These are phyloP conservation scores for Epichloe amarillans DNA, from an alignment of 2,329 filamentous ascomycete species.

Conservation along the genomic window DNA sequence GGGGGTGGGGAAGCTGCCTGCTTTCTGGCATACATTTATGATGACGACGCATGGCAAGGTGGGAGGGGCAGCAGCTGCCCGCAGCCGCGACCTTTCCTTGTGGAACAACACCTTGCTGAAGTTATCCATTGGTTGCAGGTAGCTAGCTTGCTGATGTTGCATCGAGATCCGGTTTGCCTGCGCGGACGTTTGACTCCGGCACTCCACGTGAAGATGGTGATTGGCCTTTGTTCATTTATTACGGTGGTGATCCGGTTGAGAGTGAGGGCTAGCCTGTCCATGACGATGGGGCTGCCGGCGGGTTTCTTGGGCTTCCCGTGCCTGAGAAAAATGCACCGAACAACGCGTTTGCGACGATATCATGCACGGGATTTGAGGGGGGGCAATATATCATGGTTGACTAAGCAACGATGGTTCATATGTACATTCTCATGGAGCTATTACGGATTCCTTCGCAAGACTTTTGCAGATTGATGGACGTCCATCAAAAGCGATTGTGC, in stretches of 20 bases:
- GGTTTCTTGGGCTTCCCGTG: not conserved
- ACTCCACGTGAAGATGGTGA: not conserved
- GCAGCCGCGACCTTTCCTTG: not conserved
- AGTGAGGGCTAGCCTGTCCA: not conserved
- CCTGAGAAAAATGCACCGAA: not conserved
- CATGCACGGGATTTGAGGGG: too few species aligned
- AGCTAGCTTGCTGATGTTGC: not conserved
- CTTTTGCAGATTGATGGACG: too few species aligned
- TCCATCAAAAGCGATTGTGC: too few species aligned
- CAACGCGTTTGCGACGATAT: too few species aligned
- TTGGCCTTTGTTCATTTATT: not conserved
- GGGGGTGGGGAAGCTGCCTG: not conserved
- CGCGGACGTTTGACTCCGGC: slow-evolving; percentile 2
- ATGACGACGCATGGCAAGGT: not conserved
- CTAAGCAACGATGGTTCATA: too few species aligned
- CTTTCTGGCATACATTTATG: not conserved
- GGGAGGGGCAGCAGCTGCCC: not conserved
- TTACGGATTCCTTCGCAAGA: too few species aligned
- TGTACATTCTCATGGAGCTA: too few species aligned
- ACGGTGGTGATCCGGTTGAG: not conserved
- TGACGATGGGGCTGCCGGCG: not conserved
- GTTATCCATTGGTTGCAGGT: not conserved
- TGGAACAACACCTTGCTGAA: too few species aligned
- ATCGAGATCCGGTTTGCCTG: not conserved
- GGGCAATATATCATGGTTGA: too few species aligned